Evolutionary conservation across 2,329 filamentous ascomycete genomes (phyloP).

Genomic region (Clarireedia sp.): DNA sequence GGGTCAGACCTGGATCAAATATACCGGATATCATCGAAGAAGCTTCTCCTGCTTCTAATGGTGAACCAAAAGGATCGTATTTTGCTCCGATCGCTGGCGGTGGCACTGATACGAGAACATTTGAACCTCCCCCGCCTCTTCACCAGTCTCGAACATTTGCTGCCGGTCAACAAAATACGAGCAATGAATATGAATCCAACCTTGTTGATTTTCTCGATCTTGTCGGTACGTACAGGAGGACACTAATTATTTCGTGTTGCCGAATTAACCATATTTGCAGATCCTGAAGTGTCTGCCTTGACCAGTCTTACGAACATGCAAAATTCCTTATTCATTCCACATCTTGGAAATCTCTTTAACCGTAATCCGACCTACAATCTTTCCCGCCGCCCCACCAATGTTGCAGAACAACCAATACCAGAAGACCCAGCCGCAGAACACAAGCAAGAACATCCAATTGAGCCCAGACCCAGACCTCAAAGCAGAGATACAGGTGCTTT

Average conservation of each 20-base stretch:
- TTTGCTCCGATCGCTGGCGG: neutral
- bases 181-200: slow-evolving; percentile 46
- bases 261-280: slow-evolving; percentile 14
- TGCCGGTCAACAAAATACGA: neutral
- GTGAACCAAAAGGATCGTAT: neutral
- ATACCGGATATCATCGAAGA: slow-evolving; percentile 10
- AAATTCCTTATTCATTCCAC: slow-evolving; percentile 80
- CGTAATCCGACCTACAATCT: slow-evolving; percentile 72
- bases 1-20: slow-evolving; percentile 1
- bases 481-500: slow-evolving; percentile 18
- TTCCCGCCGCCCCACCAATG: slow-evolving; percentile 33
- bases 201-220: slow-evolving; percentile 63
- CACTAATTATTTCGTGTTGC: neutral
- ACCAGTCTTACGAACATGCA: slow-evolving; percentile 84
- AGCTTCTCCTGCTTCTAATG: neutral
- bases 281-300: slow-evolving; percentile 56
- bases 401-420: slow-evolving; percentile 4
- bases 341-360: slow-evolving; percentile 69
- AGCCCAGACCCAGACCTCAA: slow-evolving; percentile 12
- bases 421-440: slow-evolving; percentile 10
- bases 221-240: slow-evolving; percentile 40
- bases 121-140: neutral
- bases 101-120: neutral
- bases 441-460: neutral
- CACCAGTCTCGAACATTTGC: neutral